Conservation (phyloP, 495 filamentous ascomycete species). For the Usnea hakonensis region DNA sequence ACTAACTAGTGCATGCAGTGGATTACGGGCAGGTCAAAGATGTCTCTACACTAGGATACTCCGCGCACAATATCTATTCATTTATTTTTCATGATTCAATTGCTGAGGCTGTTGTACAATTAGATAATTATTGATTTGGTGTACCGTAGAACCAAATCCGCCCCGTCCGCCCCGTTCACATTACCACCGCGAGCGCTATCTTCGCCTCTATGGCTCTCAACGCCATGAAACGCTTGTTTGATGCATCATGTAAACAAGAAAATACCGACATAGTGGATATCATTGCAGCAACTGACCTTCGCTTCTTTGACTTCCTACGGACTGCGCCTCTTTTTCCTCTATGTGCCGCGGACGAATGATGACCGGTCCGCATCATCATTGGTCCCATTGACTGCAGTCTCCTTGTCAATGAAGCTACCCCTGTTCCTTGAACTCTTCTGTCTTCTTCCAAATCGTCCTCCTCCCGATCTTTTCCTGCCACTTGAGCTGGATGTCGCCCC, state of each 20-base stretch:
- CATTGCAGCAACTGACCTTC: constrained; percentile 5
- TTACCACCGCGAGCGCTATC: neutral
- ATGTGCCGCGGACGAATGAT: constrained; percentile 1
- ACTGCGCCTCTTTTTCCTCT: neutral
- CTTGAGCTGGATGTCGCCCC: constrained; percentile 12
- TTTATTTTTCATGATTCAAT: too few species aligned
- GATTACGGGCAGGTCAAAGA: too few species aligned
- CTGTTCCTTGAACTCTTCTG: constrained; percentile 29
- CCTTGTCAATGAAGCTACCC: constrained; percentile 38
- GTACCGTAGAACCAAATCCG: neutral
- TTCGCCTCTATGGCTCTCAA: neutral
- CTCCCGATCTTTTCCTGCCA: constrained; percentile 23
- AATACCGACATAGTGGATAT: constrained; percentile 10
- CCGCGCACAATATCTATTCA: too few species aligned
- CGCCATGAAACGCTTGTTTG: neutral
- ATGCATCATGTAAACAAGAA: neutral
- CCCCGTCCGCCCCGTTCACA: neutral
- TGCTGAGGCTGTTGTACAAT: neutral
- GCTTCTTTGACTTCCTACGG: neutral
- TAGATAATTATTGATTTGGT: neutral
- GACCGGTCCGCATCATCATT: constrained; percentile 10
- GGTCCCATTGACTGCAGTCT: constrained; percentile 5
- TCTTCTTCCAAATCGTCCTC: constrained; percentile 33
- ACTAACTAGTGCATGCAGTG: too few species aligned
- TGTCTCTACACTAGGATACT: too few species aligned